phyloP scores from a whole-genome alignment of 2,329 filamentous ascomycete species.

The Stemphylium beticola region DNA sequence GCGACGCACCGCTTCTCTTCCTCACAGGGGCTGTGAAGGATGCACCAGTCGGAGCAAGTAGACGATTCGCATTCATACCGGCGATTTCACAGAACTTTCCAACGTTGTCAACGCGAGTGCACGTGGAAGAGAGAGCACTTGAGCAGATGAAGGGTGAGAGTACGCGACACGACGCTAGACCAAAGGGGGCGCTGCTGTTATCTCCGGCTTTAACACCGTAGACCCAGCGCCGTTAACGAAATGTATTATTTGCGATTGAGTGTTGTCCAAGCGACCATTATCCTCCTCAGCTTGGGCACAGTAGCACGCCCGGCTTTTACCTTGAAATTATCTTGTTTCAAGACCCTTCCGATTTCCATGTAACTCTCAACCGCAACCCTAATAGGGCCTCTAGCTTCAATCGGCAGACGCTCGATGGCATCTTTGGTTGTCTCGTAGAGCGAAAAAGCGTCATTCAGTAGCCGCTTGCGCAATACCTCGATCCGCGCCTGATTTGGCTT shows the following conservation, averaged over 20 bases:
- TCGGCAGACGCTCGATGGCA: slow-evolving; percentile 67
- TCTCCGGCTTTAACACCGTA: slow-evolving; percentile 4
- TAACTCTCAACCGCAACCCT: slow-evolving; percentile 76
- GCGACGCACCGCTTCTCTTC: slow-evolving; percentile 60
- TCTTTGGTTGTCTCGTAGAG: slow-evolving; percentile 63
- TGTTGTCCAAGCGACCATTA: slow-evolving; percentile 65
- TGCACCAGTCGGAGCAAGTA: slow-evolving; percentile 20
- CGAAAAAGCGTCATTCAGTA: slow-evolving; percentile 67
- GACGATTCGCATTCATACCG: slow-evolving; percentile 20
- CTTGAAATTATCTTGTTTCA: slow-evolving; percentile 55
- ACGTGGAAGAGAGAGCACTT: not conserved
- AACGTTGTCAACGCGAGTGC: not conserved
- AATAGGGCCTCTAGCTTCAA: slow-evolving; percentile 66
- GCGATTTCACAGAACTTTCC: not conserved
- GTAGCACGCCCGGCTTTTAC: slow-evolving; percentile 55
- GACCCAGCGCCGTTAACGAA: not conserved
- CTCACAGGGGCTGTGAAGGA: slow-evolving; percentile 25
- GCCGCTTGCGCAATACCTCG: slow-evolving; percentile 57
- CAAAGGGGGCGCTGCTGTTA: slow-evolving; percentile 1
- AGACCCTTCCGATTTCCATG: slow-evolving; percentile 74
- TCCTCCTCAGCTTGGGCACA: slow-evolving; percentile 56
- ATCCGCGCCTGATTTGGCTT: slow-evolving; percentile 57
- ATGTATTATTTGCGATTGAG: slow-evolving; percentile 44
- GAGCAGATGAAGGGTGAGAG: not conserved
- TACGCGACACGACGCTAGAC: not conserved